These are phyloP conservation scores for Jimgerdemannia lactiflua DNA, from an alignment of 192 early-diverging fungal genomes.

Conservation along the genomic window DNA sequence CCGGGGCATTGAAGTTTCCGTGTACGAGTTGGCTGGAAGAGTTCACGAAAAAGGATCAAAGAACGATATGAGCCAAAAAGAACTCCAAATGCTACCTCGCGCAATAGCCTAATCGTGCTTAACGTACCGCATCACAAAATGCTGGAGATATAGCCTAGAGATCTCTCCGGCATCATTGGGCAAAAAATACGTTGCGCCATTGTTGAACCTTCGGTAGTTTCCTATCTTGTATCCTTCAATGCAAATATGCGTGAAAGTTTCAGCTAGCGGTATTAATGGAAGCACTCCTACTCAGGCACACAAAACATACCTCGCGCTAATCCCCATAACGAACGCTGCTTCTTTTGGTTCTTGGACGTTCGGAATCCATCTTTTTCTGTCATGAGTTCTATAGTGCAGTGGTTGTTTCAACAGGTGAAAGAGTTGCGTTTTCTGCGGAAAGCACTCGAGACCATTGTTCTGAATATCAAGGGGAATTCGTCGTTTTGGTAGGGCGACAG, in stretches of 20 bases:
- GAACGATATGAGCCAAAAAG: neutral
- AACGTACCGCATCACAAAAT: conserved; percentile 47
- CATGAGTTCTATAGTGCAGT: neutral
- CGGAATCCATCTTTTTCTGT: neutral
- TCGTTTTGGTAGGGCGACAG: too few species aligned
- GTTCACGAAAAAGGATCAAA: neutral
- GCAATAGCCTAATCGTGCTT: neutral
- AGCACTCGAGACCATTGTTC: too few species aligned
- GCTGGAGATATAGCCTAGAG: conserved; percentile 45
- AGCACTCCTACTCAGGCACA: neutral
- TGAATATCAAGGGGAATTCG: too few species aligned
- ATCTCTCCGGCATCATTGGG: conserved; percentile 51
- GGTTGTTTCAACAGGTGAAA: neutral
- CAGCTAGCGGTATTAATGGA: too few species aligned
- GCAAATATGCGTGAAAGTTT: too few species aligned
- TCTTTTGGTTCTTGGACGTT: neutral
- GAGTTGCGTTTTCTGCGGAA: too few species aligned
- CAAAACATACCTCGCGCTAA: neutral
- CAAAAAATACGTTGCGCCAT: conserved; percentile 42
- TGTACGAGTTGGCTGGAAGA: neutral
- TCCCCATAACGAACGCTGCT: neutral
- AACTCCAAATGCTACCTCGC: too few species aligned
- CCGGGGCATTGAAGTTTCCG: conserved; percentile 13
- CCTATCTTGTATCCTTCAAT: neutral
- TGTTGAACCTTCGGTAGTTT: neutral